phyloP scores from a whole-genome alignment of 176 grass and related monocot species.

The Avena eriantha region DNA sequence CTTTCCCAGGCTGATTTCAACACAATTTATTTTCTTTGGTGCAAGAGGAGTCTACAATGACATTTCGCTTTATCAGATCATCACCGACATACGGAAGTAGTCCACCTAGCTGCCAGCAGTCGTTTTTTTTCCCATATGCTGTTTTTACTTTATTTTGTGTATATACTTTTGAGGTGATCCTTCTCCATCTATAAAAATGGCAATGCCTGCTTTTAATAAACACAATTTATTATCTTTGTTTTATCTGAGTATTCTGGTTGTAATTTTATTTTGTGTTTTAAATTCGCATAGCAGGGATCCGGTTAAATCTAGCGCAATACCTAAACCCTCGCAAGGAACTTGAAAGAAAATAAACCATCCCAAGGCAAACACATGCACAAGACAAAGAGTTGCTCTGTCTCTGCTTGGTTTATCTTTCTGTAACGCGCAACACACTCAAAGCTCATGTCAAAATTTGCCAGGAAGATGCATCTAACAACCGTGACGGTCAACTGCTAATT shows the following conservation, averaged over 20 bases:
- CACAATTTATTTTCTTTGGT: neutral
- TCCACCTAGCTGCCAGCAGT: neutral
- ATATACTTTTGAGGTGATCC: neutral
- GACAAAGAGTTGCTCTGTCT: neutral
- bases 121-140: too few species aligned
- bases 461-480: neutral
- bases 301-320: neutral
- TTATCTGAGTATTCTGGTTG: neutral
- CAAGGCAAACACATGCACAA: neutral
- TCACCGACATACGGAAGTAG: neutral
- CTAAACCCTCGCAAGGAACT: neutral
- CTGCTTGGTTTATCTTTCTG: neutral
- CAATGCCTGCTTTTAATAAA: neutral
- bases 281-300: neutral
- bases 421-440: neutral
- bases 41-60: neutral
- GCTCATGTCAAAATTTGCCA: neutral
- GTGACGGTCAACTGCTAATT: neutral
- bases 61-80: neutral
- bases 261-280: neutral
- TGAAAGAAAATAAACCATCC: neutral
- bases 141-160: neutral
- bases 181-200: neutral
- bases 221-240: neutral
- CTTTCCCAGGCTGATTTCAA: neutral